phyloP scores from a whole-genome alignment of 805 yeast species.

The Metschnikowia aberdeeniae region DNA sequence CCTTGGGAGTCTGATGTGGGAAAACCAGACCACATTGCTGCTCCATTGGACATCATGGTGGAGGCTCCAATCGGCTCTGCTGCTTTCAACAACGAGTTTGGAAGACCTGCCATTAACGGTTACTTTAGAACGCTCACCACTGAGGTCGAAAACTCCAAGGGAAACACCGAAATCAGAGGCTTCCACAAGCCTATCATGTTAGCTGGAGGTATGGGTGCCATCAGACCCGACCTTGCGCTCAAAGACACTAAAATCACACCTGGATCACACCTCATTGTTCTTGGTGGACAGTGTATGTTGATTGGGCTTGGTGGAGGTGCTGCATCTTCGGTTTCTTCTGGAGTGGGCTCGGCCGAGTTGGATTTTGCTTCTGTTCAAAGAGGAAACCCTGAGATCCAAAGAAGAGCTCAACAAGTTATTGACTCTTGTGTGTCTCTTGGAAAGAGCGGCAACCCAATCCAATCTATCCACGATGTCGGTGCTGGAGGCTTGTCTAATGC shows the following conservation, averaged over 20 bases:
- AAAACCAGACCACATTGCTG: slow-evolving; percentile 88
- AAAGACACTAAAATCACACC: slow-evolving; percentile 87
- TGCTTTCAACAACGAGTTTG: slow-evolving; percentile 97
- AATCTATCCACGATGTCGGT: slow-evolving; percentile 97
- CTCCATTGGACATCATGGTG: slow-evolving; percentile 89
- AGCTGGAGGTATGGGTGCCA: slow-evolving; percentile 99
- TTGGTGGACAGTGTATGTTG: slow-evolving; percentile 97
- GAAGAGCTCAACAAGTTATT: slow-evolving; percentile 97
- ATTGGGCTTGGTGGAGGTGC: slow-evolving; percentile 99
- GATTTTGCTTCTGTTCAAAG: slow-evolving; percentile 99
- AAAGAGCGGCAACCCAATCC: slow-evolving; percentile 62
- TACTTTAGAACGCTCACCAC: slow-evolving; percentile 95
- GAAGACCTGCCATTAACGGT: slow-evolving; percentile 96
- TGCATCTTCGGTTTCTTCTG: slow-evolving; percentile 93
- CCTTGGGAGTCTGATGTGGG: slow-evolving; percentile 96
- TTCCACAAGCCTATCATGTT: slow-evolving; percentile 98
- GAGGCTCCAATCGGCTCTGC: slow-evolving; percentile 98
- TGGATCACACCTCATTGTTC: slow-evolving; percentile 84
- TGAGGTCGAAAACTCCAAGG: slow-evolving; percentile 56
- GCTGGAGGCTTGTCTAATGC: slow-evolving; percentile 99
- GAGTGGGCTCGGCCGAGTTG: slow-evolving; percentile 92
- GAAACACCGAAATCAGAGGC: slow-evolving; percentile 78
- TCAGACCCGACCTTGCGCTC: slow-evolving; percentile 87
- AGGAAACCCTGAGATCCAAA: slow-evolving; percentile 98
- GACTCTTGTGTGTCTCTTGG: slow-evolving; percentile 90